Base-by-base conservation (phyloP, 2,329 filamentous ascomycete genomes). In the Aotearoamyces nothofagi region DNA sequence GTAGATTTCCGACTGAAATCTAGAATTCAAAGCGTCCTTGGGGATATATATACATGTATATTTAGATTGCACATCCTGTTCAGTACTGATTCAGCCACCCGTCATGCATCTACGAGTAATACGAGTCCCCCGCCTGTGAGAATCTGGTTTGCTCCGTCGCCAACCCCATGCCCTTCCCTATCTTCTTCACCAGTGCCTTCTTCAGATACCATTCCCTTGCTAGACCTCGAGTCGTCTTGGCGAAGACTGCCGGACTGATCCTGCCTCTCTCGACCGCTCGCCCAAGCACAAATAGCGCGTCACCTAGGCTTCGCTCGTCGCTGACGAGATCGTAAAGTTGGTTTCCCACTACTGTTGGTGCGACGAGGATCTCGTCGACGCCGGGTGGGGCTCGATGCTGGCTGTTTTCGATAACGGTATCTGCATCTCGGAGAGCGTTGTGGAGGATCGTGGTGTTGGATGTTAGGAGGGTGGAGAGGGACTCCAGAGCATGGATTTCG, bases 311-410 rank as follows among this genome's bases (percentile, higher is more conserved):
- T 39, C 78, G 67, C 55, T 94, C 87, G 49, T 98, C 90, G 2
- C 84, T 83, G 15, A 86, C 81, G 2, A 92, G 61, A 26, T 76
- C 74, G 53, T 96, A 98, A 13, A 98, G 58, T 58, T 98, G 90
- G 39, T 87, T 86, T 0, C 80, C 82, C 4, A 94, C 90, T 2
- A 94, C 78, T 0, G 83, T 94, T 1, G 87, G 84, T 3, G 86
- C 83, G n/a, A 94, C 82, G 3, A 98, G 62, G 17, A 96, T 66
- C 35, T 92, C 84, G 50, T 98, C 90, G 27, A 96, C 78, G 26
- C 76, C 70, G 0, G 86, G 84, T 1, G 75, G 66, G 22, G 66
- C 64, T 27, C 80, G 72, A 10, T 61, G 61, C 32, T 71, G 66
- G n/a, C 80, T 80, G 29, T 72, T 68, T 23, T 71, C 66, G 38